These are phyloP conservation scores for Aspergillus puulaauensis DNA, from an alignment of 2,329 filamentous ascomycete species.

Conservation along the genomic window DNA sequence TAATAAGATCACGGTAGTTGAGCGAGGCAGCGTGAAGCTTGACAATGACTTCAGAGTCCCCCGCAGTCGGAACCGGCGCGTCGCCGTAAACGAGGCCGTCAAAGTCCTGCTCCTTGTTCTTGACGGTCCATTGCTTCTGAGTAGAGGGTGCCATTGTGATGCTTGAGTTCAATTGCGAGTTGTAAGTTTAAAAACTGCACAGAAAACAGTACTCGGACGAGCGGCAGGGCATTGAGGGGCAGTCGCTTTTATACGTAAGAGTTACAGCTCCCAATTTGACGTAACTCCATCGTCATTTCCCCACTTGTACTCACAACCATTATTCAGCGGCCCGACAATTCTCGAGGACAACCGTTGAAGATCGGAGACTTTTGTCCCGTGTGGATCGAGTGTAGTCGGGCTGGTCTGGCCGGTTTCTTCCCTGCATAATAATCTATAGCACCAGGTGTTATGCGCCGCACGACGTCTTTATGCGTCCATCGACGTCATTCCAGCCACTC, in stretches of 20 bases:
- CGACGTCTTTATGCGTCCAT: not conserved
- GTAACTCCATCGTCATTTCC: too few relatives aligned
- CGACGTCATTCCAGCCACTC: not conserved
- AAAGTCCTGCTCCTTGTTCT: constrained; percentile 54
- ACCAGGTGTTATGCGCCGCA: not conserved
- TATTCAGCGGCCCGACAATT: too few relatives aligned
- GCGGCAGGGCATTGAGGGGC: not conserved
- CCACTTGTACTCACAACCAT: too few relatives aligned
- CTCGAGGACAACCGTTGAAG: not conserved
- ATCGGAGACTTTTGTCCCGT: not conserved
- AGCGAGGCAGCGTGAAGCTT: constrained; percentile 56
- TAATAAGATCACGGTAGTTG: constrained; percentile 52
- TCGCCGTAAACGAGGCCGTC: constrained; percentile 58
- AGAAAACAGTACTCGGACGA: not conserved
- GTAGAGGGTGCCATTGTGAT: constrained; percentile 34
- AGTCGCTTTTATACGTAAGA: not conserved
- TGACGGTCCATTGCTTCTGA: constrained; percentile 57
- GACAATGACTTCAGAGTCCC: constrained; percentile 71
- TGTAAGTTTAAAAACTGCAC: not conserved
- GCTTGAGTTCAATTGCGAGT: not conserved
- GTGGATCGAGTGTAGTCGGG: not conserved
- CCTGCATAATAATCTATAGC: not conserved
- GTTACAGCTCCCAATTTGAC: not conserved
- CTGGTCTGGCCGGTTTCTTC: not conserved
- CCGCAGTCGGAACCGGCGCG: constrained; percentile 57